Conservation (phyloP, 2,329 filamentous ascomycete species). For the Colletotrichum lentis region DNA sequence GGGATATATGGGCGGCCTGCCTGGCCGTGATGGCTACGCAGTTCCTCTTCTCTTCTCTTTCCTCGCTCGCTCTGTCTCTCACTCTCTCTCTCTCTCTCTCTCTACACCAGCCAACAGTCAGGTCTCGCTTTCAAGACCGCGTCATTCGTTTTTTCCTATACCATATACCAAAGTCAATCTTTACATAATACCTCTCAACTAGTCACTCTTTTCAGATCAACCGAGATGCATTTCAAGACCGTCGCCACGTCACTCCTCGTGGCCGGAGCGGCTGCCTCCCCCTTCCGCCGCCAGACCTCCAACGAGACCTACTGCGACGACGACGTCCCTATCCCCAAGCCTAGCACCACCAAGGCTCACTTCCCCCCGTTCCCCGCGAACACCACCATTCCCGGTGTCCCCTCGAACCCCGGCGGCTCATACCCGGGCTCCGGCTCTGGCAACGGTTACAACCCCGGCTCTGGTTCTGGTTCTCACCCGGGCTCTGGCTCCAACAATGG, state of each 20-base stretch:
- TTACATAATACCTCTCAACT: conserved; percentile 14
- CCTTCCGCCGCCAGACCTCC: conserved; percentile 29
- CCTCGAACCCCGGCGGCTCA: conserved; percentile 16
- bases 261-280: conserved; percentile 34
- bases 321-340: conserved; percentile 13
- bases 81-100: too few species aligned
- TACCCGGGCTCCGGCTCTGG: background rate
- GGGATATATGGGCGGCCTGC: conserved; percentile 30
- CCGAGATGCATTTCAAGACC: conserved; percentile 34
- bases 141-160: conserved; percentile 29
- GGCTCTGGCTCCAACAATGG: background rate
- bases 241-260: conserved; percentile 33
- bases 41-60: background rate
- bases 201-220: conserved; percentile 7
- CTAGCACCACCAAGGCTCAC: conserved; percentile 19
- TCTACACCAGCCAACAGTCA: conserved; percentile 2
- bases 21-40: background rate
- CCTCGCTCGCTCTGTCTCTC: background rate
- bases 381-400: conserved; percentile 28
- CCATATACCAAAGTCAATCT: conserved; percentile 23
- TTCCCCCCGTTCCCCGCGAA: conserved; percentile 28
- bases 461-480: background rate
- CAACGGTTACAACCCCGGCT: background rate
- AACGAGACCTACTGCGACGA: conserved; percentile 35
- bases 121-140: conserved; percentile 15